A percentile compares a stretch with the other conserved stretches of the same genome.
phyloP scores from a whole-genome alignment of 306 rosid genomes.

The Neltuma alba region DNA sequence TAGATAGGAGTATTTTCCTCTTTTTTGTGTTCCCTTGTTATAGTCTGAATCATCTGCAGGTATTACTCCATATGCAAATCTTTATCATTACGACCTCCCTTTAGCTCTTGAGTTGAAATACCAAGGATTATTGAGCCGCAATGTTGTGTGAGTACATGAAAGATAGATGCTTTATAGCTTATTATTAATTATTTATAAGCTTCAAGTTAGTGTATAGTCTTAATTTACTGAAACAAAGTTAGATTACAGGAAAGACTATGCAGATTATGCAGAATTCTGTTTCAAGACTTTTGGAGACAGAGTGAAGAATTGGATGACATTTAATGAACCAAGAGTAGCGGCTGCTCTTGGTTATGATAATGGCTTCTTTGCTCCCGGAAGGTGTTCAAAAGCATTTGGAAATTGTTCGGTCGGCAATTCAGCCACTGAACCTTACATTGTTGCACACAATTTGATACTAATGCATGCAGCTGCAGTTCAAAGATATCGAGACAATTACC shows the following conservation, averaged over 20 bases:
- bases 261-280: slow-evolving; percentile 69
- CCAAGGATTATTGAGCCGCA: slow-evolving; percentile 53
- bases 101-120: slow-evolving; percentile 58
- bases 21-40: not conserved
- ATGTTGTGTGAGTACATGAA: slow-evolving; percentile 56
- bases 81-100: slow-evolving; percentile 73
- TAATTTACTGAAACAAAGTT: not conserved
- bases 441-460: slow-evolving; percentile 59
- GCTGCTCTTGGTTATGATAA: slow-evolving; percentile 76
- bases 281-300: slow-evolving; percentile 67
- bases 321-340: slow-evolving; percentile 61
- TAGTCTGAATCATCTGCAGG: slow-evolving; percentile 41
- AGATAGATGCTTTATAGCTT: not conserved
- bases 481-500: slow-evolving; percentile 62
- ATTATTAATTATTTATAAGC: not conserved
- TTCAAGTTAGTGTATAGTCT: not conserved
- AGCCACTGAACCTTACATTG: slow-evolving; percentile 60
- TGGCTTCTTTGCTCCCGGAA: slow-evolving; percentile 64
- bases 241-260: slow-evolving; percentile 58
- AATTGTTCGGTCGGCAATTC: slow-evolving; percentile 68
- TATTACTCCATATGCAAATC: slow-evolving; percentile 66
- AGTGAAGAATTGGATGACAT: slow-evolving; percentile 73
- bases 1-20: not conserved
- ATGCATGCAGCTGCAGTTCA: slow-evolving; percentile 68
- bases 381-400: slow-evolving; percentile 62